phyloP scores from a whole-genome alignment of 2,329 filamentous ascomycete species.

The Stagonosporopsis chrysanthemi region DNA sequence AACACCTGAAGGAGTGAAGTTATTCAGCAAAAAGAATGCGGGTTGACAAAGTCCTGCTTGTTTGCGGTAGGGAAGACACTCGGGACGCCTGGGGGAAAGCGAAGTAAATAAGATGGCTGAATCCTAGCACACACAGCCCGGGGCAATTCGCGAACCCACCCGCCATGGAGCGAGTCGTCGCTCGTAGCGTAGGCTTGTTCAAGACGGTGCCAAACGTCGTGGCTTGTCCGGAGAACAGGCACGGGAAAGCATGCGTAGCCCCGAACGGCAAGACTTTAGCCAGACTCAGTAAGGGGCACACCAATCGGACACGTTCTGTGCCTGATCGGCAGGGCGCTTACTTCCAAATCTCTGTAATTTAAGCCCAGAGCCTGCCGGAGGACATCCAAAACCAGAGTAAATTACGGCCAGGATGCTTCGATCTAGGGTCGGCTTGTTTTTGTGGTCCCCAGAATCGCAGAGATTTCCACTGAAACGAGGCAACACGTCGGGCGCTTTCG shows the following conservation, averaged over 20 bases:
- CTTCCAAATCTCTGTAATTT: conserved; percentile 37
- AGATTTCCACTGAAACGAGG: conserved; percentile 32
- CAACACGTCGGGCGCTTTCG: conserved; percentile 23
- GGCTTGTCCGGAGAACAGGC: conserved; percentile 40
- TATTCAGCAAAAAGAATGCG: conserved; percentile 49
- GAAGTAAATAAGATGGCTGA: conserved; percentile 48
- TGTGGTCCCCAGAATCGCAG: conserved; percentile 26
- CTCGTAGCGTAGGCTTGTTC: conserved; percentile 42
- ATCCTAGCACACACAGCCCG: conserved; percentile 37
- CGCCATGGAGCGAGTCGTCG: conserved; percentile 46
- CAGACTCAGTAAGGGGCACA: conserved; percentile 29
- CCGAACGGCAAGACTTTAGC: conserved; percentile 28
- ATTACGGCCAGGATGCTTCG: conserved; percentile 35
- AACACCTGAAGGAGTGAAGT: conserved; percentile 52
- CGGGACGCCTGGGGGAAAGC: conserved; percentile 41
- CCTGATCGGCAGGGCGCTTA: conserved; percentile 42
- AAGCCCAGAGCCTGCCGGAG: conserved; percentile 15
- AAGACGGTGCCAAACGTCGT: conserved; percentile 44
- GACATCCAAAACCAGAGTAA: conserved; percentile 42
- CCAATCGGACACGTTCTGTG: conserved; percentile 42
- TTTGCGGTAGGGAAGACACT: conserved; percentile 37
- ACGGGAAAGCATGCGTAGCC: conserved; percentile 33
- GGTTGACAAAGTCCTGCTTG: conserved; percentile 49
- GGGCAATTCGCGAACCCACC: conserved; percentile 39
- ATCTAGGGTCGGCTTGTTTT: conserved; percentile 22